Conservation (phyloP, 305 asterid genomes). For the Lippia alba region DNA sequence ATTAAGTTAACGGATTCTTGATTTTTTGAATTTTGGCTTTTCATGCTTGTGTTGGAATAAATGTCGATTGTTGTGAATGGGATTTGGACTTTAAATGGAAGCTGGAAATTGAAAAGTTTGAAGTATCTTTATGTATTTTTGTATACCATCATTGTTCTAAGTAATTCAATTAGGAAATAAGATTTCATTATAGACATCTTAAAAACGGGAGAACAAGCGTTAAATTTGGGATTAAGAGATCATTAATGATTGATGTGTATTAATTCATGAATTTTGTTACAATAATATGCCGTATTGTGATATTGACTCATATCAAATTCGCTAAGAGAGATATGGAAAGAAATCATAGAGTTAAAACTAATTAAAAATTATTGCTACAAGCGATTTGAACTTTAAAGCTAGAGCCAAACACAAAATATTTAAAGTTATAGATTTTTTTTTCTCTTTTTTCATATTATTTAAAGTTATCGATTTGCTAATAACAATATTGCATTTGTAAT, state of each 20-base stretch:
- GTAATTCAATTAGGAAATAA: not conserved
- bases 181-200: not conserved
- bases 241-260: too few species aligned
- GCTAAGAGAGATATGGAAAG: slow-evolving; percentile 1
- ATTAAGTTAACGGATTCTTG: not conserved
- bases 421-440: too few species aligned
- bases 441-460: too few species aligned
- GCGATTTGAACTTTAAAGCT: too few species aligned
- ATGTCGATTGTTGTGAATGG: slow-evolving; percentile 4
- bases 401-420: too few species aligned
- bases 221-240: not conserved
- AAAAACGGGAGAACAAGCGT: slow-evolving; percentile 18
- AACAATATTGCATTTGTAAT: too few species aligned
- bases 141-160: not conserved
- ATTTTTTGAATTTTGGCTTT: not conserved
- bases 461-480: too few species aligned
- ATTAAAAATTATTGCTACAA: too few species aligned
- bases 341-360: not conserved
- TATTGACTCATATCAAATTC: not conserved
- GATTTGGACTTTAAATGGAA: not conserved
- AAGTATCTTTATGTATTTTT: not conserved
- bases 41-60: slow-evolving; percentile 1
- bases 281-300: not conserved
- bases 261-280: not conserved
- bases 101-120: not conserved